Evolutionary conservation across 495 filamentous ascomycete genomes (phyloP), one percentile per base, ranked within the genome.

Genomic region (Zalerion maritima): DNA sequence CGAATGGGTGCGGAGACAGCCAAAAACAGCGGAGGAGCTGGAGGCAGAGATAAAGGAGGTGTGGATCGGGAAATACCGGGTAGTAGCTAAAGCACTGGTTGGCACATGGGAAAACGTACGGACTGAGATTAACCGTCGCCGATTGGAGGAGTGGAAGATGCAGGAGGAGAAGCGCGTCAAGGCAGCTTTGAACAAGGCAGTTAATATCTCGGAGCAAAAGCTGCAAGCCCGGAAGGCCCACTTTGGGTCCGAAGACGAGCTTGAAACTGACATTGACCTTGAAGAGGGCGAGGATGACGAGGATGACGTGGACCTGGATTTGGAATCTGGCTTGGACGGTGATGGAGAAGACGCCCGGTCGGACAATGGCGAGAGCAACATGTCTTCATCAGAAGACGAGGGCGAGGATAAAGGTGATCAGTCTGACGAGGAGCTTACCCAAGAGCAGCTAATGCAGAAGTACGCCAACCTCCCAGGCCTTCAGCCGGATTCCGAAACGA

Each of bases 101-200:
- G 70, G 69, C 24, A 80, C 75, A 29, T 94, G 85, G 68, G 76
- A 81, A n/a, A 68, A 83, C 40, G 69, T 86, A 24, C 73, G 57
- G 34, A 63, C 61, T 1, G 77, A 91, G 36, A 71, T 92, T 22
- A 81, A 91, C 42, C 67, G 72, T 28, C 58, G 60, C 20, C 73
- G 82, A 3, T 39, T 86, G 18, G 66, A 71, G 25, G 71, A 73
- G 22, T 92, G 81, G 82, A 79, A 92, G 45, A 80, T 78, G 28
- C 76, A 89, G 47, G 76, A 89, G 46, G 79, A 87, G 45, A 71
- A 69, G 13, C 63, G 75, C 37, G 78, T 84, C 31, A 82, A 85
- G 43, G 73, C 81, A 41, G 78, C 79, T 5, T 57, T 94, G 34
- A 81, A 91, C 38, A 71, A 82, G 45, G 81, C 81, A 13, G 75